Evolutionary conservation across 1,139 yeast species (phyloP).

Genomic region (Protomyces inundatus): DNA sequence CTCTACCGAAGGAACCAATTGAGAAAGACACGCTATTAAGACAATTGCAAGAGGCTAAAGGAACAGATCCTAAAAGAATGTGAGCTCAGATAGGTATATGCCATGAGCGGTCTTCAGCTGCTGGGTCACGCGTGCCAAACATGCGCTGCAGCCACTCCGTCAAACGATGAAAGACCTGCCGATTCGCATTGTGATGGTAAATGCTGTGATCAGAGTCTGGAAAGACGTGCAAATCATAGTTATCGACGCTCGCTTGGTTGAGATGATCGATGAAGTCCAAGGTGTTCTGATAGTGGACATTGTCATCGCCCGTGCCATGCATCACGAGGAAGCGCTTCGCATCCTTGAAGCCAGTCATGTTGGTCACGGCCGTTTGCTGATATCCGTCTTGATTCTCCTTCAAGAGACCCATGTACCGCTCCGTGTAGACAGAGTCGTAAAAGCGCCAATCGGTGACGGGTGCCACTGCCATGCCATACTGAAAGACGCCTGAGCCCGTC

Average conservation of each 20-base stretch:
- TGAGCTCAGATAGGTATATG: background rate
- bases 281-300: constrained; percentile 89
- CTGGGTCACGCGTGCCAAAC: constrained; percentile 10
- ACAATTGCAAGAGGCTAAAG: background rate
- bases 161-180: constrained; percentile 68
- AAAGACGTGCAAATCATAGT: constrained; percentile 83
- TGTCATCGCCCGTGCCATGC: constrained; percentile 98
- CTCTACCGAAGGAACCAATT: background rate
- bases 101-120: constrained; percentile 21
- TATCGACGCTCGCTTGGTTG: constrained; percentile 58
- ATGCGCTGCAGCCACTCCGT: constrained; percentile 53
- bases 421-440: constrained; percentile 77
- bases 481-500: constrained; percentile 63
- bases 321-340: constrained; percentile 68
- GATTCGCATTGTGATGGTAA: constrained; percentile 68
- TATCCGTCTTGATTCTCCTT: constrained; percentile 53
- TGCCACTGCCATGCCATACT: constrained; percentile 81
- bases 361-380: constrained; percentile 43
- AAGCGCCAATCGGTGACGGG: constrained; percentile 80
- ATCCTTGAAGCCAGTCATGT: constrained; percentile 48
- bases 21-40: background rate
- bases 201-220: constrained; percentile 93
- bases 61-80: too few relatives aligned
- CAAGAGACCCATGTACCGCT: constrained; percentile 79
- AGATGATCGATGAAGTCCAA: constrained; percentile 66